Base-by-base conservation (phyloP, 192 early-diverging fungal species). In the Pilaira anomala region DNA sequence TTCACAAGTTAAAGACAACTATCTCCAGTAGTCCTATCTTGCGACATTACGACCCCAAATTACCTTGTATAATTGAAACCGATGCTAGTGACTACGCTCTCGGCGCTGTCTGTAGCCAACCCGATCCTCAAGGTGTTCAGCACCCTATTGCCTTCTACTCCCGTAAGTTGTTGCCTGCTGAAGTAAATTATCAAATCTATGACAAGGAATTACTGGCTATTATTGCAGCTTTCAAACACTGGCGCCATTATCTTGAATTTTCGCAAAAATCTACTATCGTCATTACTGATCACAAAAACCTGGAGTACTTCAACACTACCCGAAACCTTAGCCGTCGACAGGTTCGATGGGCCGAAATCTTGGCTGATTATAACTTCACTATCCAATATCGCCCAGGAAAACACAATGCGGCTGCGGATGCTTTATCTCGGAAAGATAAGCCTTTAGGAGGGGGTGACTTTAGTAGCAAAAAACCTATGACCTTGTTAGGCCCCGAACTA, bases 131-230 rank as follows among this genome's bases (percentile, higher is more conserved):
- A 59, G 51, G 49, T 66, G 61, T 14, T 22, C 11, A 68, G 5
- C 76, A 78, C 16, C 76, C 74, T 16, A 45, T 77, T 48, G 67
- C 75, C 0, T 77, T 67, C 39, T 57, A 30, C 39, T 66, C 53
- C 0, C 60, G 55, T 3, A 67, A 74, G 44, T 21, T 73, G 1
- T 2, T 22, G 4, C 33, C 60, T 16, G 66, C 75, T 29, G 55
- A 79, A 61, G 16, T 56, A 16, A 75, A 75, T 54, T 78, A 75
- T 25, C 9, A 44, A 2, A 78, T 74, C 18, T 54, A 74, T 57
- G 76, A 78, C 48, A 75, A 78, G 21, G 78, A 79, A 39, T 19
- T 78, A 2, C 60, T 78, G 0, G 75, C 78, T 4, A 75, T 79
- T 4, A 19, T 69, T 11, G 67, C 63, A 0, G 13, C 61, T 0